These are phyloP conservation scores for Arctostaphylos glauca DNA, from an alignment of 148 eudicot species.

Conservation along the genomic window DNA sequence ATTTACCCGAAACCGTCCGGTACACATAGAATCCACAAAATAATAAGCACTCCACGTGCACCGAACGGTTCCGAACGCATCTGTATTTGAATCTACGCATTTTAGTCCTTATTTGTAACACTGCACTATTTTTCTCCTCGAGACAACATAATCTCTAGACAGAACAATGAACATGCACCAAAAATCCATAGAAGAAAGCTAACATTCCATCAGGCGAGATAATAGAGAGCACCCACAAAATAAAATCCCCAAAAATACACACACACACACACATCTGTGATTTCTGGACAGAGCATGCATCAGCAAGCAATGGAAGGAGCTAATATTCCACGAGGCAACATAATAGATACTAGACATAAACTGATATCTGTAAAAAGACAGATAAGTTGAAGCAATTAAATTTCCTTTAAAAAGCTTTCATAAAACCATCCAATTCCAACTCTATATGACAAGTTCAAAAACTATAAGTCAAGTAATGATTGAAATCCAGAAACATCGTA, in stretches of 20 bases:
- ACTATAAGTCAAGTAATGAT: not conserved
- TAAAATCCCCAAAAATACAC: not conserved
- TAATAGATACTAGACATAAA: not conserved
- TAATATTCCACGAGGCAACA: not conserved
- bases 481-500: conserved; percentile 2
- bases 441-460: not conserved
- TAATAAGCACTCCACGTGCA: no score
- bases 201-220: not conserved
- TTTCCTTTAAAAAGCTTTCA: not conserved
- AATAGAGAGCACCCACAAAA: not conserved
- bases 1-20: no score
- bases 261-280: no score
- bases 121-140: not conserved
- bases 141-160: not conserved
- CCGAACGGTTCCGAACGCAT: no score
- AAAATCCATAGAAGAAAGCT: not conserved
- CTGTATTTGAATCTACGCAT: no score
- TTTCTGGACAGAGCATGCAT: not conserved
- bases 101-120: no score
- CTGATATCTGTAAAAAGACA: not conserved
- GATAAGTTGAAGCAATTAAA: not conserved
- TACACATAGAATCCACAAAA: no score
- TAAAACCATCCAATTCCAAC: not conserved
- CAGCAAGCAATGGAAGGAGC: not conserved
- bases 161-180: not conserved